A percentile compares a stretch with the other conserved stretches of the same genome.
Conservation (phyloP, 139 green algal species). For the Tetradesmus lagerheimii region DNA sequence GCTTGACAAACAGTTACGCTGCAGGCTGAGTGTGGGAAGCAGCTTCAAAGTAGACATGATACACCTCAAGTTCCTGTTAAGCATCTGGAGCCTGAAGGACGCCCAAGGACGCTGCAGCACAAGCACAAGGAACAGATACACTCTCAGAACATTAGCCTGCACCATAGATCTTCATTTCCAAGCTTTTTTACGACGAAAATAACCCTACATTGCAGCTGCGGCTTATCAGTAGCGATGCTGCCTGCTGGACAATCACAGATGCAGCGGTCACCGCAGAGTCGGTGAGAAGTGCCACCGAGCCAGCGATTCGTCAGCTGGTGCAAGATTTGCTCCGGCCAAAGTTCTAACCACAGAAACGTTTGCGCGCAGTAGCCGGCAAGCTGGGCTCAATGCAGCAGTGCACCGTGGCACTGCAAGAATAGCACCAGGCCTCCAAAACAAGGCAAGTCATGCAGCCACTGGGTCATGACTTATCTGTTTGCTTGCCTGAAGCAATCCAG, state of each 20-base stretch:
- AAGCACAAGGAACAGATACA: neutral
- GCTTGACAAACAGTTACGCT: neutral
- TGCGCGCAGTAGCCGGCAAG: neutral
- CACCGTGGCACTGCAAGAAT: neutral
- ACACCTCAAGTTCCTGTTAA: too few species aligned
- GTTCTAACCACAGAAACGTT: neutral
- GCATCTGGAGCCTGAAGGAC: neutral
- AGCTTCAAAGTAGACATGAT: neutral
- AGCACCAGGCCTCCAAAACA: neutral
- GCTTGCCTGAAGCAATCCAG: too few species aligned
- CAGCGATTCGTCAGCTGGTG: neutral
- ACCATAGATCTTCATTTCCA: neutral
- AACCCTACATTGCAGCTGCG: too few species aligned
- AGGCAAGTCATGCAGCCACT: neutral
- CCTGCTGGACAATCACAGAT: neutral
- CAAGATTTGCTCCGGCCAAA: neutral
- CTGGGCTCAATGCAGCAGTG: neutral
- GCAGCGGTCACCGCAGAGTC: slow-evolving; percentile 14
- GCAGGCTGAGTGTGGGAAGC: neutral
- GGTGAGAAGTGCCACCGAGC: neutral
- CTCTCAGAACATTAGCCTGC: neutral
- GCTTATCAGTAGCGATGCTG: neutral
- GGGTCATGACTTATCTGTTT: too few species aligned
- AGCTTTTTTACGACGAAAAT: neutral
- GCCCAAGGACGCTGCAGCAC: neutral